Conservation (phyloP, 306 rosid genomes). For the Gleditsia sinensis region DNA sequence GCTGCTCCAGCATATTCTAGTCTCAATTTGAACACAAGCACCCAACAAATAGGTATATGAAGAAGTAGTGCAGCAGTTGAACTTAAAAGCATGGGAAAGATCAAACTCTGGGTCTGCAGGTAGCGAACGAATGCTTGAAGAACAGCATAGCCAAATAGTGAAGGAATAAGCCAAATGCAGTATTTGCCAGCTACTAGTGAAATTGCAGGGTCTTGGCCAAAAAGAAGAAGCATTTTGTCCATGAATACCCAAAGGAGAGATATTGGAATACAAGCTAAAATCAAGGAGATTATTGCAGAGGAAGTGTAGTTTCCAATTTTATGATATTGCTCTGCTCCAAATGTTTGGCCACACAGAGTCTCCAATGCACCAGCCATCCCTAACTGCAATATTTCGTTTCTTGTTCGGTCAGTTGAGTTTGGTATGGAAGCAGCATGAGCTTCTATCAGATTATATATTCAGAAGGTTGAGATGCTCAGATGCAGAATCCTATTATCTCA, state of each 20-base stretch:
- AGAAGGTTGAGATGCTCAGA: no score
- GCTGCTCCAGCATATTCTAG: constrained; percentile 54
- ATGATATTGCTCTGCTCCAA: constrained; percentile 48
- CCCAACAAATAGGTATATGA: constrained; percentile 50
- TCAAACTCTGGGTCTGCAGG: constrained; percentile 45
- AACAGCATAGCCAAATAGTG: constrained; percentile 40
- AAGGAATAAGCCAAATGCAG: constrained; percentile 44
- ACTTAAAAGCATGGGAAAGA: constrained; percentile 37
- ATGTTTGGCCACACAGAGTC: constrained; percentile 54
- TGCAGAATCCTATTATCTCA: no score
- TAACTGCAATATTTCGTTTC: constrained; percentile 28
- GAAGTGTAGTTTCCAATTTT: constrained; percentile 44
- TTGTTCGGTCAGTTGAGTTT: not conserved
- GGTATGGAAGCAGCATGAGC: no score
- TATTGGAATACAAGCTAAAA: constrained; percentile 41
- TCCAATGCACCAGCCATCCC: constrained; percentile 58
- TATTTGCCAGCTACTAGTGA: constrained; percentile 39
- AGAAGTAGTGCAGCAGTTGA: constrained; percentile 33
- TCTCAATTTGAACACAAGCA: constrained; percentile 26
- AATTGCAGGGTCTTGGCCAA: constrained; percentile 49
- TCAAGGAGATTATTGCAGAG: constrained; percentile 36
- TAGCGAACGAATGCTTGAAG: constrained; percentile 45
- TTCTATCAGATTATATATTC: no score
- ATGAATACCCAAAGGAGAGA: constrained; percentile 45
- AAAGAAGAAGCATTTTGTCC: constrained; percentile 40